Base-by-base conservation (phyloP, 192 early-diverging fungal genomes). In the Entomortierella chlamydospora region DNA sequence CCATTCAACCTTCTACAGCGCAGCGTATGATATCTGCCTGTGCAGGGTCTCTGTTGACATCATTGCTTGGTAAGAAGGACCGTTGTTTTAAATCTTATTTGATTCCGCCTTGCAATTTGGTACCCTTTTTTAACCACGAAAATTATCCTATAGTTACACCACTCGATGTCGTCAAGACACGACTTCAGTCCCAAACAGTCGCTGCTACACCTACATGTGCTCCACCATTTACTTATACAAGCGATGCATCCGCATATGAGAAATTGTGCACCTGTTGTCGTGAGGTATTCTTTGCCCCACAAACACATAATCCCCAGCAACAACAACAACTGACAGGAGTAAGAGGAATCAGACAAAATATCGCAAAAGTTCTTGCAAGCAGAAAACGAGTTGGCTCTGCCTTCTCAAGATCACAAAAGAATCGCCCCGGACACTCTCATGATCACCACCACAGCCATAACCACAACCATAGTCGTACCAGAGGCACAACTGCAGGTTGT, bases 81-180 rank as follows among this genome's bases (percentile, higher is more conserved):
- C 25, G 9, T 13, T 39, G n/a, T n/a, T 33, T 34, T 11, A 13
- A n/a, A 50, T 68, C 31, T 68, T 30, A 3, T 9, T 39, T 51
- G 4, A 55, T 17, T 6, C 76, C 84, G 41, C 62, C 86, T 69
- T 42, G 76, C 26, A 64, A 37, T 37, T 37, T 18, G 68, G 65
- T 49, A 72, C 70, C 31, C 60, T 70, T n/a, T 77, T 76, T 63
- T n/a, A n/a, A n/a, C n/a, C n/a, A n/a, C n/a, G n/a, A n/a, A n/a
- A n/a, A n/a, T n/a, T n/a, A 15, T 57, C 1, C 18, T 6, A 39
- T 64, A 93, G 94, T 92, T 10, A 96, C 92, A 17, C 95, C 95
- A 3, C 88, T 96, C 41, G 95, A 96, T 83, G 90, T 96, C 1
- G 88, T 96, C n/a, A 96, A 96, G 72, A 95, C 91, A 17, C 82